Percentiles rank a stretch among this genome's conserved stretches.
These are phyloP conservation scores for Podaxis rugospora DNA, from an alignment of 768 basidiomycete species.

Conservation along the genomic window DNA sequence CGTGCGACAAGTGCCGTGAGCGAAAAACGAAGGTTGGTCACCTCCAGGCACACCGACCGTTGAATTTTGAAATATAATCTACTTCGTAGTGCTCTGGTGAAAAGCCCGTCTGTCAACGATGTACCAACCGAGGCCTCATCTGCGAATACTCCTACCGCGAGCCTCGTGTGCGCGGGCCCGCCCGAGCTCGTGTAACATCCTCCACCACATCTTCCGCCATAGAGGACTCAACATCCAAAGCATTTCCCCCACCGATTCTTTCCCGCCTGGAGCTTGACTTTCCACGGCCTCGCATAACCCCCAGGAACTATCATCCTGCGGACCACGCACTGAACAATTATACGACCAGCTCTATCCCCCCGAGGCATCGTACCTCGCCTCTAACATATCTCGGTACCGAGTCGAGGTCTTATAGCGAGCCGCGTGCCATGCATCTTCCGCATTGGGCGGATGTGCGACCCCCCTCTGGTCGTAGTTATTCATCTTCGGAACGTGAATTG, in stretches of 20 bases:
- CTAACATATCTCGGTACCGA: not conserved
- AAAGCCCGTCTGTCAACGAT: slow-evolving; percentile 48
- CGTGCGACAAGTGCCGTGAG: slow-evolving; percentile 54
- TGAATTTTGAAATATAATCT: not conserved
- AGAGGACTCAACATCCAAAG: not conserved
- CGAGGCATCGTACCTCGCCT: not conserved
- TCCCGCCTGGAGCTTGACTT: not conserved
- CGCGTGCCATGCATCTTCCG: not conserved
- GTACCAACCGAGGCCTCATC: slow-evolving; percentile 41
- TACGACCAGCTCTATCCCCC: slow-evolving; percentile 6
- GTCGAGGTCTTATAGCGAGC: not conserved
- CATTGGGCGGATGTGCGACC: slow-evolving; percentile 1
- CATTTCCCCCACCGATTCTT: not conserved
- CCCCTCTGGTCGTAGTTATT: not conserved
- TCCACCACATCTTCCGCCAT: not conserved
- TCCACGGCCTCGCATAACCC: not conserved
- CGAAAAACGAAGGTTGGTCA: slow-evolving; percentile 51
- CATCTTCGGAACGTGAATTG: not conserved
- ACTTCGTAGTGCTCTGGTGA: slow-evolving; percentile 50
- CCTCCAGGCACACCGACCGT: not conserved
- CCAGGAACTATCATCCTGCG: not conserved
- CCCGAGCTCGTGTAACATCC: slow-evolving; percentile 21
- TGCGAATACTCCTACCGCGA: slow-evolving; percentile 46
- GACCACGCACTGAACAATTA: not conserved
- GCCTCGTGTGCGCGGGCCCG: slow-evolving; percentile 28